Percentiles rank a stretch among this genome's conserved stretches.
These are phyloP conservation scores for Ophiostoma ulmi DNA, from an alignment of 2,329 filamentous ascomycete species.

Conservation along the genomic window DNA sequence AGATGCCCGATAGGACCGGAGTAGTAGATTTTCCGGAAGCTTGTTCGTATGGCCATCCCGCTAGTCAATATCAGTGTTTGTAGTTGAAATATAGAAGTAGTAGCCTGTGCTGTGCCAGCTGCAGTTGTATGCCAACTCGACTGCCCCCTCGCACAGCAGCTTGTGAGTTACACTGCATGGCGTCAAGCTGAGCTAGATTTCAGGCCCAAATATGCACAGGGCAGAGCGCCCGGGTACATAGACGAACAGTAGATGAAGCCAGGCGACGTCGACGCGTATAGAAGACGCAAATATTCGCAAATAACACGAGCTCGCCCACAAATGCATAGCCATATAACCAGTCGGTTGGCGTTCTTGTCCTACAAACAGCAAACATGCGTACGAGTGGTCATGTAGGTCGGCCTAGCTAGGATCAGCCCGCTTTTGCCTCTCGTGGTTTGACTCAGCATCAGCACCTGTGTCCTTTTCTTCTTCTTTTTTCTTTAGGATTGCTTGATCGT, in stretches of 20 bases:
- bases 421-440: background rate
- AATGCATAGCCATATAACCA: background rate
- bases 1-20: background rate
- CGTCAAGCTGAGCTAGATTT: background rate
- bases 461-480: background rate
- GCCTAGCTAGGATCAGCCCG: background rate
- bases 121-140: background rate
- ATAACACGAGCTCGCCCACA: background rate
- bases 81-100: background rate
- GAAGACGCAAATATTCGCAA: background rate
- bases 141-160: slow-evolving; percentile 14
- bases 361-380: background rate
- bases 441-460: background rate
- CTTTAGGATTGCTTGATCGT: background rate
- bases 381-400: background rate
- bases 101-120: background rate
- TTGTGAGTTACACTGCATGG: slow-evolving; percentile 7
- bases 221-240: background rate
- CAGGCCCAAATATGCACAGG: slow-evolving; percentile 8
- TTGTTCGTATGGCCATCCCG: background rate
- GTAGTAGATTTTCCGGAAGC: background rate
- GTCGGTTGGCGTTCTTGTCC: background rate
- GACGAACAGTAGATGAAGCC: background rate
- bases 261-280: background rate
- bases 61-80: background rate